A percentile compares a stretch with the other conserved stretches of the same genome.
Evolutionary conservation across 2,329 filamentous ascomycete genomes (phyloP).

Genomic region (Pseudopithomyces maydicus): DNA sequence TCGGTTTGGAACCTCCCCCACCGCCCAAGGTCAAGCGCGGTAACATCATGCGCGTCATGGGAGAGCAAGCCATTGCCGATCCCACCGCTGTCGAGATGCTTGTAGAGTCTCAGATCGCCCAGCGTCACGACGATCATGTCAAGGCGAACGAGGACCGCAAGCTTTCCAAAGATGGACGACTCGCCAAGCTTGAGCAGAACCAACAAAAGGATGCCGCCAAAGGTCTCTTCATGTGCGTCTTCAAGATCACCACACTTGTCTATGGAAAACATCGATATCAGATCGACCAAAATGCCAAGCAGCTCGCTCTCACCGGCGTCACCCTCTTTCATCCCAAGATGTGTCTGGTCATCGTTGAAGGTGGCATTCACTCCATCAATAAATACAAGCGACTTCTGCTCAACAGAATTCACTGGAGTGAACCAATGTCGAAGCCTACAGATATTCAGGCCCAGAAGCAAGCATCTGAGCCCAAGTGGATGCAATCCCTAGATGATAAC

Average conservation of each 20-base stretch:
- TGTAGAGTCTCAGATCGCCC: conserved; percentile 90
- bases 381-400: conserved; percentile 93
- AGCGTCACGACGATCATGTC: conserved; percentile 79
- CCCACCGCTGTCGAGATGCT: conserved; percentile 95
- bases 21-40: conserved; percentile 96
- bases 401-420: conserved; percentile 91
- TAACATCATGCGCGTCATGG: conserved; percentile 96
- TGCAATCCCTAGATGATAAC: conserved; percentile 77
- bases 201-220: conserved; percentile 88
- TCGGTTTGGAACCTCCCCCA: conserved; percentile 87
- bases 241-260: conserved; percentile 85
- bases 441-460: conserved; percentile 62
- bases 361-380: conserved; percentile 79
- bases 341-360: conserved; percentile 89
- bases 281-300: conserved; percentile 89
- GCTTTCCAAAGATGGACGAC: conserved; percentile 83
- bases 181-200: conserved; percentile 80
- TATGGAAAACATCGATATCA: conserved; percentile 95
- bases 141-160: conserved; percentile 81
- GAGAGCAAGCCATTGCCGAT: conserved; percentile 91
- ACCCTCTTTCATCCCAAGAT: conserved; percentile 90
- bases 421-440: conserved; percentile 73
- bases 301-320: conserved; percentile 84
- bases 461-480: conserved; percentile 70
- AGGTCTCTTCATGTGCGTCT: conserved; percentile 84